These are phyloP conservation scores for Chlorella sp. DNA, from an alignment of 139 green algal species.

Conservation along the genomic window DNA sequence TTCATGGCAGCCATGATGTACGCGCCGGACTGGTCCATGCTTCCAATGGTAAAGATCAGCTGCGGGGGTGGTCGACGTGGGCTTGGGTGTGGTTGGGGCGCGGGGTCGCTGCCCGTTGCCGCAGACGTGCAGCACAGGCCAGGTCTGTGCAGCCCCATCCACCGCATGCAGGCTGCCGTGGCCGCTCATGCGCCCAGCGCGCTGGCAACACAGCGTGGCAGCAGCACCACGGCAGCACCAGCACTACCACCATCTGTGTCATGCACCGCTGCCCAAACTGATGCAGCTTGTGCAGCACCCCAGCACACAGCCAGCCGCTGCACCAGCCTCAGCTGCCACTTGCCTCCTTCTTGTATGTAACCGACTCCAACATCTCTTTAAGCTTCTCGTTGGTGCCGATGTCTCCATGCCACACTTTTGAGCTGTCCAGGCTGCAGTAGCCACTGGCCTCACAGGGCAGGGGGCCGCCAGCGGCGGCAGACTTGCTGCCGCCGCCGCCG, in stretches of 20 bases:
- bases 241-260: not conserved
- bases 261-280: not conserved
- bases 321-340: not conserved
- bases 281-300: no score
- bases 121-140: no score
- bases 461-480: not conserved
- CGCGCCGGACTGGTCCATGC: no score
- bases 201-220: not conserved
- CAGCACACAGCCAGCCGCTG: no score
- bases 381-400: not conserved
- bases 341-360: constrained; percentile 14
- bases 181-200: not conserved
- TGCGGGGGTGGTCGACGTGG: no score
- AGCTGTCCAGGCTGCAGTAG: constrained; percentile 1
- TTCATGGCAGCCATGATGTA: no score
- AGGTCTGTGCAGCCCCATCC: no score
- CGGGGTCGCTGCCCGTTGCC: no score
- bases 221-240: not conserved
- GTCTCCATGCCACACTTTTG: not conserved
- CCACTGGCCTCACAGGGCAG: not conserved
- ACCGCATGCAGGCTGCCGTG: not conserved
- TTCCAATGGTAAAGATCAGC: no score
- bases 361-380: not conserved
- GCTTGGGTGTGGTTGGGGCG: no score
- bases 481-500: no score